A percentile compares a stretch with the other conserved stretches of the same genome.
These are phyloP conservation scores for Pyrus communis DNA, from an alignment of 306 rosid genomes.

Conservation along the genomic window DNA sequence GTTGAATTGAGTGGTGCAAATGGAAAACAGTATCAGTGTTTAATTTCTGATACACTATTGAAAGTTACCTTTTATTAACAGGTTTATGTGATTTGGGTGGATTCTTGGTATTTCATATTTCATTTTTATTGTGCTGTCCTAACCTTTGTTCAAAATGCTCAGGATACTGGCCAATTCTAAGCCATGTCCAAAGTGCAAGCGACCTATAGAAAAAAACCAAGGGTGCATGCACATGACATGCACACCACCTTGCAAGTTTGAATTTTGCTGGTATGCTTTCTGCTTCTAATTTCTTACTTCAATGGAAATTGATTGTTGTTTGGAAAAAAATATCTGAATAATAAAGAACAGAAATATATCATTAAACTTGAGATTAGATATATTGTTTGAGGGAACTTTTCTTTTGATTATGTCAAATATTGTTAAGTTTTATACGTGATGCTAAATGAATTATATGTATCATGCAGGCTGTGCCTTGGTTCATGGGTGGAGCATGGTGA, in stretches of 20 bases:
- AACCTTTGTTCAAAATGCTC: slow-evolving; percentile 3
- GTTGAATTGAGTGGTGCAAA: background rate
- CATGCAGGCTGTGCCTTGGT: slow-evolving; percentile 79
- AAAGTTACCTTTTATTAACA: background rate
- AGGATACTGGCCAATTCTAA: slow-evolving; percentile 72
- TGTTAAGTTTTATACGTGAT: background rate
- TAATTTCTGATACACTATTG: background rate
- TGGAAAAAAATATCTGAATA: background rate
- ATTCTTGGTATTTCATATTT: background rate
- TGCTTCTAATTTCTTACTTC: background rate
- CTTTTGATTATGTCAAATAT: background rate
- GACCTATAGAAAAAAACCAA: slow-evolving; percentile 81
- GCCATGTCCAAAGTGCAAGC: slow-evolving; percentile 88
- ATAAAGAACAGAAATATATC: background rate
- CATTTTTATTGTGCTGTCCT: background rate
- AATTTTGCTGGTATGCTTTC: slow-evolving; percentile 71
- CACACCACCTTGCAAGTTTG: slow-evolving; percentile 84
- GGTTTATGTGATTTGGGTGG: background rate
- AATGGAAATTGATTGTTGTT: background rate
- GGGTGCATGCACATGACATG: slow-evolving; percentile 95
- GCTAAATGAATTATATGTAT: background rate
- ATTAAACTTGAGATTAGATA: background rate
- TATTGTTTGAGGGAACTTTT: background rate
- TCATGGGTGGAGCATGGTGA: slow-evolving; percentile 94
- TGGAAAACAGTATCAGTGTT: background rate